phyloP scores from a whole-genome alignment of 2,329 filamentous ascomycete species.

The Ustulina deusta region DNA sequence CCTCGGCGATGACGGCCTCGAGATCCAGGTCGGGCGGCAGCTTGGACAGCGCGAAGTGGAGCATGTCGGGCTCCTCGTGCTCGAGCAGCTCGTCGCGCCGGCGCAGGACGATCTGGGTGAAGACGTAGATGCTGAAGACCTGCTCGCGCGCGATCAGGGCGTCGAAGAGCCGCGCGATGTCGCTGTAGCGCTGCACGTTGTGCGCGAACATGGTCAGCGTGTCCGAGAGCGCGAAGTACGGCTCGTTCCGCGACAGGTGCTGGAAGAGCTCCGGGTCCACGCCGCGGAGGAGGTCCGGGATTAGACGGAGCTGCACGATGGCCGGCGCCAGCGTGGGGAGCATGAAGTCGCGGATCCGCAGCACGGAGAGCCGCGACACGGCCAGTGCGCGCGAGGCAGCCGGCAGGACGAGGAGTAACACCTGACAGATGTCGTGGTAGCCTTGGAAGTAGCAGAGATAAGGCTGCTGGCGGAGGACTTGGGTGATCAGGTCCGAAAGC shows the following conservation, averaged over 20 bases:
- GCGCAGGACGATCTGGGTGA: constrained; percentile 86
- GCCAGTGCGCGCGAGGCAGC: constrained; percentile 69
- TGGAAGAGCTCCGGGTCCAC: constrained; percentile 78
- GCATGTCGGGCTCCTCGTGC: constrained; percentile 88
- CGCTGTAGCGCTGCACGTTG: constrained; percentile 88
- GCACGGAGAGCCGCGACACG: constrained; percentile 83
- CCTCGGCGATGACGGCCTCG: constrained; percentile 77
- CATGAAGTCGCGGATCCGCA: constrained; percentile 98
- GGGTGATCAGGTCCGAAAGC: constrained; percentile 82
- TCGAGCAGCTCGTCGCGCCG: constrained; percentile 85
- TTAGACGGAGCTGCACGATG: constrained; percentile 84
- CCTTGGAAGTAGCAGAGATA: constrained; percentile 97
- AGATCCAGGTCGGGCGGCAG: constrained; percentile 84
- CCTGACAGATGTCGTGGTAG: constrained; percentile 98
- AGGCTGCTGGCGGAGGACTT: constrained; percentile 83
- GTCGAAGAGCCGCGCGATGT: constrained; percentile 93
- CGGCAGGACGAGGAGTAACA: constrained; percentile 87
- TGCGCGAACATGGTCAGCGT: constrained; percentile 97
- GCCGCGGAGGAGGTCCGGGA: constrained; percentile 81
- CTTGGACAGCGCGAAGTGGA: constrained; percentile 88
- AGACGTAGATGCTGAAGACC: constrained; percentile 91
- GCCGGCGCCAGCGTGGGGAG: constrained; percentile 86
- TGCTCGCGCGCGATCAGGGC: constrained; percentile 88
- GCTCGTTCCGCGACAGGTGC: constrained; percentile 82
- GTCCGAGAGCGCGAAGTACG: constrained; percentile 93